These are phyloP conservation scores for Medicago arabica DNA, from an alignment of 306 rosid species.

Conservation along the genomic window DNA sequence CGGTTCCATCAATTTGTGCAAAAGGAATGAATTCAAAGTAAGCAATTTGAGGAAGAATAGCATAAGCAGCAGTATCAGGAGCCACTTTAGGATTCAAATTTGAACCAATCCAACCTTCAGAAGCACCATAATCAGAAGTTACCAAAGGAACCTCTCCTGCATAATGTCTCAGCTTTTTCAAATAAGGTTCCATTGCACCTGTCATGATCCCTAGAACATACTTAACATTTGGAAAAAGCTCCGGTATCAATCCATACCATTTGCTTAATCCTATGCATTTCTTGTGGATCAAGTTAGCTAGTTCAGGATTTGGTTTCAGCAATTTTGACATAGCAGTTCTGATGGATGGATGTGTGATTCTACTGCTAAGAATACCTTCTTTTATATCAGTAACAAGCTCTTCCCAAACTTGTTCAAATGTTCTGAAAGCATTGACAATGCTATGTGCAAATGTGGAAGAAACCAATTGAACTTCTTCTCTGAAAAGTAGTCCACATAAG, in stretches of 20 bases:
- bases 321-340: constrained; percentile 68
- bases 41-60: constrained; percentile 83
- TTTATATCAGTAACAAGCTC: constrained; percentile 70
- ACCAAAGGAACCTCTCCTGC: constrained; percentile 75
- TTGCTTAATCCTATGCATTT: constrained; percentile 68
- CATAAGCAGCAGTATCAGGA: constrained; percentile 70
- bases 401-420: constrained; percentile 81
- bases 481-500: constrained; percentile 71
- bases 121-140: constrained; percentile 90
- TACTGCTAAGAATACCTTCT: constrained; percentile 62
- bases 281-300: constrained; percentile 61
- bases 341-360: constrained; percentile 57
- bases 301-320: constrained; percentile 79
- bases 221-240: constrained; percentile 72
- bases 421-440: constrained; percentile 72
- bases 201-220: constrained; percentile 89
- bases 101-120: constrained; percentile 94
- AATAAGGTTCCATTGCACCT: constrained; percentile 90
- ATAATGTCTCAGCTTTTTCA: constrained; percentile 81
- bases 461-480: constrained; percentile 64
- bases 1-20: constrained; percentile 2
- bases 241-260: constrained; percentile 72
- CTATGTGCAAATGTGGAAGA: constrained; percentile 84
- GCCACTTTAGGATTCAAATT: constrained; percentile 73
- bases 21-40: constrained; percentile 87